These are phyloP conservation scores for Geotrichum bryndzae DNA, from an alignment of 1,139 yeast species.

Conservation along the genomic window DNA sequence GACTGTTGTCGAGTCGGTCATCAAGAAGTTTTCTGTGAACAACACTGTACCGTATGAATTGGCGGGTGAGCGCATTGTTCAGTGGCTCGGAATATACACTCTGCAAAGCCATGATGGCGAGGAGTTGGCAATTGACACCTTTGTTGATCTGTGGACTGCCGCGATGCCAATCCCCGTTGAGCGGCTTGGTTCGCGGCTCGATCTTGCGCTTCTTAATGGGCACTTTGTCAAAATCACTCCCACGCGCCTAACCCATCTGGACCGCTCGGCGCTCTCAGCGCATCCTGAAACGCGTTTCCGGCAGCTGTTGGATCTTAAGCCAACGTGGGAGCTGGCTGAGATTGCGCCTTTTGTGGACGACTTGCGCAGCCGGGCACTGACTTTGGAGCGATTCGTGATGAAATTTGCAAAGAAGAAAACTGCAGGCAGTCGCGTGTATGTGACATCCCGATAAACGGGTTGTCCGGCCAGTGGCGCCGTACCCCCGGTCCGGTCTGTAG, in stretches of 20 bases:
- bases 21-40: slow-evolving; percentile 42
- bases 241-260: slow-evolving; percentile 47
- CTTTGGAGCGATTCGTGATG: slow-evolving; percentile 63
- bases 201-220: slow-evolving; percentile 50
- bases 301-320: slow-evolving; percentile 53
- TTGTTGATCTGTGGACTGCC: slow-evolving; percentile 23
- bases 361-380: slow-evolving; percentile 48
- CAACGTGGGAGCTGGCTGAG: slow-evolving; percentile 67
- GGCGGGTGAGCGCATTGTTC: slow-evolving; percentile 41
- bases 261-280: slow-evolving; percentile 43
- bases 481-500: background rate
- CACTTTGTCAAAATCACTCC: slow-evolving; percentile 45
- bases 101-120: slow-evolving; percentile 37
- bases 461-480: background rate
- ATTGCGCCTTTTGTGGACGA: slow-evolving; percentile 62
- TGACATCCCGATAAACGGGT: slow-evolving; percentile 5
- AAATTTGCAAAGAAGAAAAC: slow-evolving; percentile 68
- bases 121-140: slow-evolving; percentile 16
- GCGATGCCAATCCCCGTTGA: slow-evolving; percentile 23
- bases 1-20: slow-evolving; percentile 43
- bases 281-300: slow-evolving; percentile 54
- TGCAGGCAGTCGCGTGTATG: slow-evolving; percentile 40
- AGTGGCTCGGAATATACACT: slow-evolving; percentile 57
- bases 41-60: slow-evolving; percentile 32
- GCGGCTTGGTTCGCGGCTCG: slow-evolving; percentile 41